Conservation (phyloP, 371 early-diverging fungal species). For the Rhizopus sp. region DNA sequence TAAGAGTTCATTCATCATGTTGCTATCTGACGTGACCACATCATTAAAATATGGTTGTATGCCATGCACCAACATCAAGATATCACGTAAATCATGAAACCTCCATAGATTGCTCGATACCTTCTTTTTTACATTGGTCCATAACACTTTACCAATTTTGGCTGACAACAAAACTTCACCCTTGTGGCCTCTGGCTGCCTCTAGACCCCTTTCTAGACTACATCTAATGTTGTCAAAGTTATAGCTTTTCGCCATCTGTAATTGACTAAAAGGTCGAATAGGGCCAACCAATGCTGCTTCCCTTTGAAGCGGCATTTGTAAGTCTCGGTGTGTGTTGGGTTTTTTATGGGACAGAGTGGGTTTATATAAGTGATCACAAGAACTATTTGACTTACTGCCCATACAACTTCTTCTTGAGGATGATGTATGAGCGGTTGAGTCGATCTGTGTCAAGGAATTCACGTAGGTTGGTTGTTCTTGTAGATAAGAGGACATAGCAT, state of each 20-base stretch:
- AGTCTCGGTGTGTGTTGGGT: conserved; percentile 5
- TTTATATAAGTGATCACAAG: not conserved
- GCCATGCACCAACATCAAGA: conserved; percentile 13
- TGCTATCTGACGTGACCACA: conserved; percentile 18
- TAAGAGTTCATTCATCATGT: conserved; percentile 18
- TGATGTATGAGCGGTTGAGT: too few relatives aligned
- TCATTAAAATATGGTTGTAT: not conserved
- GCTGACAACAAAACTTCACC: conserved; percentile 47
- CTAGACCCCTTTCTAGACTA: conserved; percentile 29
- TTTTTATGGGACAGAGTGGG: not conserved
- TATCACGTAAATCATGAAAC: conserved; percentile 41
- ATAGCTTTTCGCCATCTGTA: conserved; percentile 24
- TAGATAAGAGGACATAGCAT: not conserved
- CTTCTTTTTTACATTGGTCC: conserved; percentile 26
- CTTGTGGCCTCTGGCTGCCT: conserved; percentile 31
- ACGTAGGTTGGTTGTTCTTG: not conserved
- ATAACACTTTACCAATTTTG: conserved; percentile 51
- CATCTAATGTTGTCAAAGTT: conserved; percentile 40
- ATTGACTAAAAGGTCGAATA: not conserved
- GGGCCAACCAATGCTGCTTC: not conserved
- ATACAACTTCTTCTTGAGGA: not conserved
- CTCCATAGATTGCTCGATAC: conserved; percentile 38
- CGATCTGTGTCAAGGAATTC: too few relatives aligned
- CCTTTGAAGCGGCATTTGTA: conserved; percentile 26
- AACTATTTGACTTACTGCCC: not conserved